A percentile compares a stretch with the other conserved stretches of the same genome.
Conservation (phyloP, 2,329 filamentous ascomycete genomes). For the Aspergillus nomiae region DNA sequence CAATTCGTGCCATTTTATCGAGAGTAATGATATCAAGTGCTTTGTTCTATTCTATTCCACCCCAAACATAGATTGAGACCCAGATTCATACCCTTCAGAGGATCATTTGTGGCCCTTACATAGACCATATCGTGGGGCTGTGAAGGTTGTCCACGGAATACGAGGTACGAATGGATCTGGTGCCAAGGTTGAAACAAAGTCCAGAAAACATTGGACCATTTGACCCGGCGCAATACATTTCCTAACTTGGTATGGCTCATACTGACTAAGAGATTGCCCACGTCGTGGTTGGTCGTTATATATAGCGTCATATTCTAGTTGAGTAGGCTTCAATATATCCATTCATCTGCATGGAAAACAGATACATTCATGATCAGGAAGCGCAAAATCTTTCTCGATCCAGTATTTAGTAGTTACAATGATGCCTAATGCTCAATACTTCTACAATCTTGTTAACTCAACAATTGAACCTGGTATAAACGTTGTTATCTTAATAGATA, state of each 20-base stretch:
- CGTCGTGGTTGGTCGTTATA: background rate
- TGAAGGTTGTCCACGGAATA: background rate
- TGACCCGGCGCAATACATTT: background rate
- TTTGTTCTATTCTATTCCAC: background rate
- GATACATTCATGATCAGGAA: background rate
- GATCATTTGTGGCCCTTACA: background rate
- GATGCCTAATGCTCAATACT: background rate
- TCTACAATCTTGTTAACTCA: background rate
- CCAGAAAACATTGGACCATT: background rate
- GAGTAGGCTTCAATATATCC: background rate
- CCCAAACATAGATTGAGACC: background rate
- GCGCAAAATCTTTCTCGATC: background rate
- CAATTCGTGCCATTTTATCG: background rate
- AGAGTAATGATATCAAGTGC: background rate
- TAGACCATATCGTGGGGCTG: background rate
- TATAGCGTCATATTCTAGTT: background rate
- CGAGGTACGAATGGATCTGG: background rate
- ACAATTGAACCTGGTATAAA: background rate
- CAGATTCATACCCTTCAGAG: background rate
- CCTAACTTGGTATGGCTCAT: background rate
- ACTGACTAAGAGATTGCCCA: background rate
- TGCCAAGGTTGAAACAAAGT: background rate
- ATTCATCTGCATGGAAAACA: background rate
- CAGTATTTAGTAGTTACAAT: background rate
- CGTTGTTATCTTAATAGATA: background rate